Conservation (phyloP, 257 asterid species). For the Solanum neorickii region DNA sequence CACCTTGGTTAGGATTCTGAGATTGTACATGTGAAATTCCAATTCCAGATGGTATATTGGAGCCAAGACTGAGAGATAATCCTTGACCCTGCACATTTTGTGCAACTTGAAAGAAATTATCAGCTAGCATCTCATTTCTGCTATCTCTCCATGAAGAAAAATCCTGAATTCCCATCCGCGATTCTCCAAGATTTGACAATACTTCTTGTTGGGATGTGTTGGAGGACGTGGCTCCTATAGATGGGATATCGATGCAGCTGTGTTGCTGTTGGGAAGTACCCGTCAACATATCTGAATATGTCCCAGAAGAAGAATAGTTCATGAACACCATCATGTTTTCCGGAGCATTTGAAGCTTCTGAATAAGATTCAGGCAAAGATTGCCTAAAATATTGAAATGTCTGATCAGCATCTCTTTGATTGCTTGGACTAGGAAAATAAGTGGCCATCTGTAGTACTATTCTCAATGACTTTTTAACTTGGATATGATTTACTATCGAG, state of each 20-base stretch:
- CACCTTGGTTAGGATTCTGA: conserved; percentile 22
- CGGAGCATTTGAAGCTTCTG: conserved; percentile 33
- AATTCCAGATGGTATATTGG: conserved; percentile 39
- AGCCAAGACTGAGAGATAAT: conserved; percentile 66
- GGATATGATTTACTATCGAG: background rate
- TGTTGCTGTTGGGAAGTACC: conserved; percentile 24
- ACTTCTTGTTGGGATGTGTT: conserved; percentile 33
- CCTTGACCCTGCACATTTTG: conserved; percentile 49
- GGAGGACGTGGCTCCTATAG: conserved; percentile 24
- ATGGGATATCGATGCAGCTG: conserved; percentile 18
- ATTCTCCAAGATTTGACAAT: conserved; percentile 34
- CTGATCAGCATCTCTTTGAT: conserved; percentile 33
- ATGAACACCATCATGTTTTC: conserved; percentile 42
- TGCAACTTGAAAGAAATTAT: conserved; percentile 26
- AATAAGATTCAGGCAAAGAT: conserved; percentile 32
- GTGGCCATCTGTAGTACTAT: conserved; percentile 34
- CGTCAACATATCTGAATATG: conserved; percentile 28
- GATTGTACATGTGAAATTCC: conserved; percentile 30
- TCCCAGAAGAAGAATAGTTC: conserved; percentile 49
- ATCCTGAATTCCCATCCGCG: conserved; percentile 22
- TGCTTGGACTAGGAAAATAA: conserved; percentile 42
- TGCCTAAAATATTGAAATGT: conserved; percentile 49
- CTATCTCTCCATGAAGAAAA: conserved; percentile 39
- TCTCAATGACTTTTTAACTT: background rate
- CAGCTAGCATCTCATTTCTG: conserved; percentile 29